phyloP scores from a whole-genome alignment of 1,284 basidiomycete genomes.

The Phaffia rhodozyma region DNA sequence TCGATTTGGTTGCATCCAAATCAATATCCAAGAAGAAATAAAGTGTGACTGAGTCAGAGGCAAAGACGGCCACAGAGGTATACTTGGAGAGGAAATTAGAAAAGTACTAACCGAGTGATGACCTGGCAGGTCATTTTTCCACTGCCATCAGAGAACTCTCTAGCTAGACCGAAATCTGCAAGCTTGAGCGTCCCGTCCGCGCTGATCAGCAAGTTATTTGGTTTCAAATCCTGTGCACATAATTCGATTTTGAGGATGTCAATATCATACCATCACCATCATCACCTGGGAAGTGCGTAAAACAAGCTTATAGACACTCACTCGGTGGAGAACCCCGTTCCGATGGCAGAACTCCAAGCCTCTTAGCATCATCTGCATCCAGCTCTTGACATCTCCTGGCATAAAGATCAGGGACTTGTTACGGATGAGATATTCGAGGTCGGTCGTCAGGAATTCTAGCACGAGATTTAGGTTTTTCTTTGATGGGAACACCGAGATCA shows the following conservation, averaged over 20 bases:
- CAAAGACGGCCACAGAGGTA: background rate
- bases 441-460: slow-evolving; percentile 93
- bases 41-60: background rate
- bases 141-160: slow-evolving; percentile 70
- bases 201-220: slow-evolving; percentile 93
- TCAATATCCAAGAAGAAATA: background rate
- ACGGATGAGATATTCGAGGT: slow-evolving; percentile 93
- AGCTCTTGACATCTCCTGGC: slow-evolving; percentile 92
- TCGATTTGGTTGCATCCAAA: background rate
- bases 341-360: slow-evolving; percentile 96
- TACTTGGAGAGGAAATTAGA: slow-evolving; percentile 2
- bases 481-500: slow-evolving; percentile 92
- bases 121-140: slow-evolving; percentile 98
- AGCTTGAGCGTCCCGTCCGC: slow-evolving; percentile 87
- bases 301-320: slow-evolving; percentile 34
- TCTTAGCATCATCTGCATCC: slow-evolving; percentile 96
- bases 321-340: slow-evolving; percentile 85
- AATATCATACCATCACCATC: background rate
- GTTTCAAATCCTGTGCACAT: slow-evolving; percentile 73
- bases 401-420: slow-evolving; percentile 83
- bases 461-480: slow-evolving; percentile 96
- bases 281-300: background rate
- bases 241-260: background rate
- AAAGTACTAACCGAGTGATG: slow-evolving; percentile 62
- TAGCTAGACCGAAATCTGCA: slow-evolving; percentile 96